Evolutionary conservation across 2,329 filamentous ascomycete species (phyloP), one percentile per base, ranked within the genome.

Genomic region (Aspergillus hortae): DNA sequence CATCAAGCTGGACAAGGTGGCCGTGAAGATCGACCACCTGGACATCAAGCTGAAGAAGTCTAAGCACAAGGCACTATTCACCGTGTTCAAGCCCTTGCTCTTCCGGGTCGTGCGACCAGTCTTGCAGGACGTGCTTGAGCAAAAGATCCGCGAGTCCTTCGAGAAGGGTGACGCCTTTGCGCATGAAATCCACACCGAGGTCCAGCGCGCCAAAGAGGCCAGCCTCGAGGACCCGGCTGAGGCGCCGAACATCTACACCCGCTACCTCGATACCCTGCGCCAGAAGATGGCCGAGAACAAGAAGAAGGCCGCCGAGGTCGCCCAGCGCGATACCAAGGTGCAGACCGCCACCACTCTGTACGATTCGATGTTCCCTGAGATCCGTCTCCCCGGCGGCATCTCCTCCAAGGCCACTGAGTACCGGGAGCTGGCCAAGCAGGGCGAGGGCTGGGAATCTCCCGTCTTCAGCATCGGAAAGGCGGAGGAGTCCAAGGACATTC

Each of bases 341-440:
- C 94, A 95, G 69, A 76, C 92, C 42, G 88, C 89, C n/a, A 77
- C 92, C 58, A 95, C 91, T 38, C 84, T 91, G 74, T 83, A 96
- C 61, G 90, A 96, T 67, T 92, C 89, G 59, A 90, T 97, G 59
- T 96, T 99, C 86, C 88, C 90, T 66, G 79, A 92, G 67, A 86
- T 99, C 67, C 81, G 86, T 52, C 80, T 99, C 5, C 91, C 92
- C 23, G 89, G 89, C 30, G 92, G 91, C 50, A 92, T 96, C 69
- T 94, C 89, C 61, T 86, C 84, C 76, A 96, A 96, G 83, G 92
- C 92, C 9, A 95, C 90, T 21, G 90, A 96, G 73, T 97, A 95
- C 81, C 90, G 85, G 76, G 85, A 96, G 19, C 80, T 96, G 52
- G 90, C 92, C 7, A 79, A 78, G 60, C 90, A 94, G 83, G 94